These are phyloP conservation scores for Claviceps arundinis DNA, from an alignment of 2,329 filamentous ascomycete species.

Conservation along the genomic window DNA sequence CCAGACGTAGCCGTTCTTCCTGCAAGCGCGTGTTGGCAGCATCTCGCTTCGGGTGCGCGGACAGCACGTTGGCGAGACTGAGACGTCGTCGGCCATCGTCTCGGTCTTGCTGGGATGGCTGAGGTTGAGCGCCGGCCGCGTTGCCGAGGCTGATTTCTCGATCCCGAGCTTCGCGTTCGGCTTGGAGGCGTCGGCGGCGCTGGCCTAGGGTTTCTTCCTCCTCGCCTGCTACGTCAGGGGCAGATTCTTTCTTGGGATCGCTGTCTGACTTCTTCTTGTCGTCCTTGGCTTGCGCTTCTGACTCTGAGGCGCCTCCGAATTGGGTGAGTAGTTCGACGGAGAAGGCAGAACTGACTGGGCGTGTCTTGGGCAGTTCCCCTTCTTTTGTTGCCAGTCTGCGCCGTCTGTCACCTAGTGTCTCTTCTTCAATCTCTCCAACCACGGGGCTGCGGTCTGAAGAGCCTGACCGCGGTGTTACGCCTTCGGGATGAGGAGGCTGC, in stretches of 20 bases:
- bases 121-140: conserved; percentile 10
- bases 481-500: neutral
- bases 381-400: conserved; percentile 49
- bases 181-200: conserved; percentile 59
- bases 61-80: conserved; percentile 48
- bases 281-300: neutral
- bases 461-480: neutral
- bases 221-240: neutral
- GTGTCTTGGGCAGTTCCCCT: conserved; percentile 35
- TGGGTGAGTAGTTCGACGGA: conserved; percentile 55
- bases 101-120: conserved; percentile 12
- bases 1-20: conserved; percentile 27
- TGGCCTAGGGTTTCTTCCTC: conserved; percentile 72
- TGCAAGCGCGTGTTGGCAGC: conserved; percentile 23
- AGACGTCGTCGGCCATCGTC: conserved; percentile 25
- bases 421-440: conserved; percentile 44
- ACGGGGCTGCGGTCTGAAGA: conserved; percentile 24
- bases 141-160: conserved; percentile 33
- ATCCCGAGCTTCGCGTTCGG: conserved; percentile 51
- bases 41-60: conserved; percentile 28
- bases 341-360: conserved; percentile 53
- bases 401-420: conserved; percentile 55
- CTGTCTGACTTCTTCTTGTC: neutral
- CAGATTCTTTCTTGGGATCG: neutral
- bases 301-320: conserved; percentile 32